Evolutionary conservation across 2,329 filamentous ascomycete genomes (phyloP).

Genomic region (Paracamarosporium sp.): DNA sequence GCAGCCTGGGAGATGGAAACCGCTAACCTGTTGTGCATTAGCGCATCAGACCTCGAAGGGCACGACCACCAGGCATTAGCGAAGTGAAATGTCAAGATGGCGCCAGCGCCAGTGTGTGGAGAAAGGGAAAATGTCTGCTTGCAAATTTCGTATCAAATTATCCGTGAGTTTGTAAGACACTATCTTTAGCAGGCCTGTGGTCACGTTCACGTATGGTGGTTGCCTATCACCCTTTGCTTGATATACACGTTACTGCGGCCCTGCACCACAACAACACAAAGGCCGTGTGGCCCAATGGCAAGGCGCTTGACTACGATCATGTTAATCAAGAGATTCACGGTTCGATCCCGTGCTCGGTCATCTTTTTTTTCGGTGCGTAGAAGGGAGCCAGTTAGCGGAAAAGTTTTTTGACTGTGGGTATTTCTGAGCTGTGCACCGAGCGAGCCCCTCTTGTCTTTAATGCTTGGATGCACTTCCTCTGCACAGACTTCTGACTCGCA

Average conservation of each 20-base stretch:
- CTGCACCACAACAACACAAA: neutral
- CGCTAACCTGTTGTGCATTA: neutral
- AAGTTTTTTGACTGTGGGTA: neutral
- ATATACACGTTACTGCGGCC: neutral
- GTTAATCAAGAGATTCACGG: neutral
- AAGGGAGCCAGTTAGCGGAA: neutral
- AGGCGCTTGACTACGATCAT: constrained; percentile 59
- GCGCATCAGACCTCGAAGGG: neutral
- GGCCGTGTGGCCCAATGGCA: constrained; percentile 57
- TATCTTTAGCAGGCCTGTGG: too few species aligned
- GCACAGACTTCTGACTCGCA: too few species aligned
- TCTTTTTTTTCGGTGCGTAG: neutral
- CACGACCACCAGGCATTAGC: neutral
- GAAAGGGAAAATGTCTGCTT: neutral
- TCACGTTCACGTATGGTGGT: too few species aligned
- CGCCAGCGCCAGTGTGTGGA: neutral
- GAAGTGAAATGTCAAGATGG: neutral
- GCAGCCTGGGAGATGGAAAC: neutral
- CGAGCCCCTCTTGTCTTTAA: too few species aligned
- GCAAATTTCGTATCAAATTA: neutral
- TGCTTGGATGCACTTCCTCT: too few species aligned
- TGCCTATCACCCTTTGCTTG: neutral
- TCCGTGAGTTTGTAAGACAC: neutral
- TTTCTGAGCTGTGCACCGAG: neutral
- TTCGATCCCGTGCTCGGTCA: neutral